Evolutionary conservation across 1,139 yeast genomes (phyloP), one percentile per base, ranked within the genome.

Genomic region (Suhomyces terraborum): DNA sequence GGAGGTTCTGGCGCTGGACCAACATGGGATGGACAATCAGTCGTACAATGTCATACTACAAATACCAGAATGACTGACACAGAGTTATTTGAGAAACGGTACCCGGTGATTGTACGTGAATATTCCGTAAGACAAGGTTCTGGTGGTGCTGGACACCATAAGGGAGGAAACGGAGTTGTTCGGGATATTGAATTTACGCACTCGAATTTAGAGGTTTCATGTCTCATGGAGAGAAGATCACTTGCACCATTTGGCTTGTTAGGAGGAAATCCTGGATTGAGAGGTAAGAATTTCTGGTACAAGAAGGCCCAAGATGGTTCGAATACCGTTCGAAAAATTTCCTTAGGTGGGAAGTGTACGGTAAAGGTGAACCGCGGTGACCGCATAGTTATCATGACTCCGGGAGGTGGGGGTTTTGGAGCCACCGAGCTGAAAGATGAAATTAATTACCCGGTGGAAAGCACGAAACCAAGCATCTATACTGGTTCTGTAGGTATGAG

Each of bases 321-420:
- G 6, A 52, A 52, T 6, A 53, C 52, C 24, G 58, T 58, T 41
- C 56, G 61, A 38, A 40, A 43, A 17, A 61, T 67, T 14, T 62
- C 61, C 10, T 56, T 73, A 27, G 76, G 75, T 6, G 78, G 78
- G 2, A 69, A 70, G 51, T 64, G 72, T 48, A 64, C 74, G 2
- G 68, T 72, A 6, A 61, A 54, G 41, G 67, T 70, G 8, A 48
- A 50, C 3, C 64, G 62, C 38, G 78, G 78, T 6, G 78, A 73
- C 45, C 56, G 76, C 41, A 61, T 73, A 4, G 54, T 69, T 2
- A 71, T 73, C 25, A 52, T 55, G 57, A 69, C 78, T 0, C 78
- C 78, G 1, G 78, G 78, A 17, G 78, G 78, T 12, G 78, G 78
- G n/a, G 78, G 77, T 3, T 73, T 56, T 55, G 78, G 78, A 1